Percentiles rank a stretch among this genome's conserved stretches.
Evolutionary conservation across 495 filamentous ascomycete genomes (phyloP).

Genomic region (Penicillium crystallinum): DNA sequence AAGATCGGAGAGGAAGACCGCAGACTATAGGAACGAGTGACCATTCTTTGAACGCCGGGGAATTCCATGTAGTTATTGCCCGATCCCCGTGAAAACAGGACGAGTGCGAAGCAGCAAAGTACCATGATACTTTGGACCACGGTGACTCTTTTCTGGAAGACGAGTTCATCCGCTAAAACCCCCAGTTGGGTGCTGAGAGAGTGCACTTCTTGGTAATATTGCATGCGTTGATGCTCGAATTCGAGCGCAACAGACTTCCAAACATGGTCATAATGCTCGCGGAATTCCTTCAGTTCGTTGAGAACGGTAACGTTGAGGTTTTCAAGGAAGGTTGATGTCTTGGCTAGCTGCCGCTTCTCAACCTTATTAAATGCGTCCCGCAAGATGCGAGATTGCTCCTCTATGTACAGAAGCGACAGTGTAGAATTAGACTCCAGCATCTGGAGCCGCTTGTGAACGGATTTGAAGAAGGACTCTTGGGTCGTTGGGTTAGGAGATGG

Average conservation of each 20-base stretch:
- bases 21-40: conserved; percentile 45
- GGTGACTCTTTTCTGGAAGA: conserved; percentile 92
- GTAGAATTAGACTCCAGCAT: conserved; percentile 89
- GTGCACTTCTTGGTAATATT: conserved; percentile 71
- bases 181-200: conserved; percentile 77
- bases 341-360: conserved; percentile 79
- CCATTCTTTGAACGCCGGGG: conserved; percentile 53
- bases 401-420: conserved; percentile 90
- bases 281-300: conserved; percentile 73
- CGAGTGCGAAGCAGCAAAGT: conserved; percentile 78
- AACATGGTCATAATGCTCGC: conserved; percentile 87
- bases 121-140: conserved; percentile 84
- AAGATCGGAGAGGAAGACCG: conserved; percentile 38
- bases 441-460: conserved; percentile 85
- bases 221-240: conserved; percentile 78
- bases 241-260: conserved; percentile 94
- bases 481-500: conserved; percentile 69
- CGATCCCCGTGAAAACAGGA: conserved; percentile 63
- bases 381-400: conserved; percentile 87
- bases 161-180: conserved; percentile 86
- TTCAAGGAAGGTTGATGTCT: conserved; percentile 76
- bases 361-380: conserved; percentile 88
- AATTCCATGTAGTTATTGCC: conserved; percentile 49
- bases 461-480: conserved; percentile 97
- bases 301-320: conserved; percentile 81